A percentile compares a stretch with the other conserved stretches of the same genome.
These are phyloP conservation scores for Eustoma russellianum DNA, from an alignment of 257 asterid genomes.

Conservation along the genomic window DNA sequence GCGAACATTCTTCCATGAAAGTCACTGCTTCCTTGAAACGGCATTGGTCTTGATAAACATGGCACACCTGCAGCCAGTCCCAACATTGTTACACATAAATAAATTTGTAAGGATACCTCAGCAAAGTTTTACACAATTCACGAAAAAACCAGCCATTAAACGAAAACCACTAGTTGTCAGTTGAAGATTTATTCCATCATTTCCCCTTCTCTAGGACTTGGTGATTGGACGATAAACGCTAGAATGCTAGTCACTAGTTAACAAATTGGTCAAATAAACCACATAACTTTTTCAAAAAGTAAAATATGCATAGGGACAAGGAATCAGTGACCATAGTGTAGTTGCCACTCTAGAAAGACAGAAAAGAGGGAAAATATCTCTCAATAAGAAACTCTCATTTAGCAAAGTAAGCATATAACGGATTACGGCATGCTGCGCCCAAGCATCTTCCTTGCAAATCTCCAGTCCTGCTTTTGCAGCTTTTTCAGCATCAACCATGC, in stretches of 20 bases:
- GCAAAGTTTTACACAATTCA: neutral
- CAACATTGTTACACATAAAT: slow-evolving; percentile 4
- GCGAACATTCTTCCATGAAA: slow-evolving; percentile 76
- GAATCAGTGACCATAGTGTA: neutral
- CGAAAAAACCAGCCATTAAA: neutral
- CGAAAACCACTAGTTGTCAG: neutral
- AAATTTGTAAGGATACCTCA: neutral
- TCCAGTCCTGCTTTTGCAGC: slow-evolving; percentile 71
- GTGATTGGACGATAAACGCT: neutral
- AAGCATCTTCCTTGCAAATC: slow-evolving; percentile 66
- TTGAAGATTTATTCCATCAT: no score
- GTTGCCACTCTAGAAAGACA: neutral
- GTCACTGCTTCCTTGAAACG: slow-evolving; percentile 85
- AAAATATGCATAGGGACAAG: neutral
- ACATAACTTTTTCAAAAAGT: neutral
- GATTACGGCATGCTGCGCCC: slow-evolving; percentile 95
- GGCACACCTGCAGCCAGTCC: slow-evolving; percentile 68
- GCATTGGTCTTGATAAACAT: slow-evolving; percentile 79
- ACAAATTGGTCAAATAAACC: no score
- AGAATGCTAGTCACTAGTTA: no score
- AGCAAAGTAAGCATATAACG: slow-evolving; percentile 2
- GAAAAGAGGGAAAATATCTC: neutral
- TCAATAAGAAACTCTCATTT: neutral
- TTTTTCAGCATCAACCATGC: slow-evolving; percentile 59
- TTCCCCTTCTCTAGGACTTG: neutral